Conservation (phyloP, 1,139 yeast species). For the Saccharomyces hybrid region DNA sequence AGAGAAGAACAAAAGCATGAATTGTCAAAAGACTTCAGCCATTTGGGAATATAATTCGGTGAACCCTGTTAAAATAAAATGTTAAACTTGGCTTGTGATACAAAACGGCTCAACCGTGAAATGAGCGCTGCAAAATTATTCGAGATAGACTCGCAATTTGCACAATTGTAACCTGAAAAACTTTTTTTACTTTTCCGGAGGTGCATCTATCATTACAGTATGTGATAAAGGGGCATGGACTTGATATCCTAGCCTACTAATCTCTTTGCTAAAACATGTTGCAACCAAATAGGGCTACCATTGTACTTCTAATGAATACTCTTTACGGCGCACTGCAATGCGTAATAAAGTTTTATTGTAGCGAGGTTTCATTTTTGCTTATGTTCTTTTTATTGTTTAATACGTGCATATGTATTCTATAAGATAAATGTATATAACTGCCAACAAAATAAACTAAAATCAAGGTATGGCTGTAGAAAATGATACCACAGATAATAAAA, state of each 20-base stretch:
- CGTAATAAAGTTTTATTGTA: background rate
- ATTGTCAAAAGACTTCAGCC: background rate
- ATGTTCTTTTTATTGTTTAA: background rate
- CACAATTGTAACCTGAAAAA: background rate
- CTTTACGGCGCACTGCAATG: background rate
- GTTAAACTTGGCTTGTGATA: background rate
- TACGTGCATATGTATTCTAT: background rate
- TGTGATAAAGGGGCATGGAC: background rate
- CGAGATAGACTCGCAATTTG: background rate
- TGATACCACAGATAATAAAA: background rate
- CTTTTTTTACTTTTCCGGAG: background rate
- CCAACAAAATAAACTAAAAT: background rate
- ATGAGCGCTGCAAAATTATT: background rate
- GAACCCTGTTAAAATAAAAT: background rate
- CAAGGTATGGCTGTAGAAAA: background rate
- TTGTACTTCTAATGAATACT: background rate
- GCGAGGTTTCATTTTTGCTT: background rate
- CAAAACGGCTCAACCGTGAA: background rate
- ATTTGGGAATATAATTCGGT: background rate
- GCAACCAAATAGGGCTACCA: background rate
- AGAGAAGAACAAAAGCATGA: constrained; percentile 3
- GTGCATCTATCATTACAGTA: background rate
- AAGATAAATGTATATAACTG: background rate
- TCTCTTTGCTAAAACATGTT: background rate
- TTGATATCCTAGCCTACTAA: background rate